Evolutionary conservation across 768 basidiomycete species (phyloP), one percentile per base, ranked within the genome.

Genomic region (Boletales sp.): DNA sequence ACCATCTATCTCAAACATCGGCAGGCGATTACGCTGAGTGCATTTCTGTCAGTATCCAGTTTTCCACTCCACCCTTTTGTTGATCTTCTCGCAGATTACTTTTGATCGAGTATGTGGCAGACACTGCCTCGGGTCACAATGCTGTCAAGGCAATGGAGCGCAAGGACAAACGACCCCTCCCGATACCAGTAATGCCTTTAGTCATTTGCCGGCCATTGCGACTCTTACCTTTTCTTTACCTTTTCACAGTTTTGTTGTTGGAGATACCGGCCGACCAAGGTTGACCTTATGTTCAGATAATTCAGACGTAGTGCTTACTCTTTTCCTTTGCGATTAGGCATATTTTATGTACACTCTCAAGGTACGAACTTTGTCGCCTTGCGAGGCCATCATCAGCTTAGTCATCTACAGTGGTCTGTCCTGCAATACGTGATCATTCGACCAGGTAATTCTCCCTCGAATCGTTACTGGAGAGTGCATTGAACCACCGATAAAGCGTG

Each of bases 261-360:
- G 82, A 74, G 86, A 60, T 92, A 86, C 63, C 74, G 89, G 14
- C 89, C 90, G 0, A 88, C 88, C 14, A 92, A 90, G 73, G 85
- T 81, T 51, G 25, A 54, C 49, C 28, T 31, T 18, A 10, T 34
- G 21, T 28, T 38, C 25, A 8, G 19, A 46, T 30, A 35, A 15
- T 55, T 39, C 46, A 38, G 15, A 8, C 12, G 18, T 4, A 14
- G 34, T 31, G n/a, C 49, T 60, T 11, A 67, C 18, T 31, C 21
- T 17, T 19, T 40, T 46, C 36, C 46, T 48, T 18, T 10, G 30
- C 50, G 5, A 17, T 21, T 35, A 88, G 82, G 74, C 86, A 2
- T 92, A 94, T 69, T 95, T 95, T 65, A 89, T 94, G 83, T 86
- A 91, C 61, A 84, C 89, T 10, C 69, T 91, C 64, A 91, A 90